These are phyloP conservation scores for Coprinopsis strossmayeri DNA, from an alignment of 768 basidiomycete species.

Conservation along the genomic window DNA sequence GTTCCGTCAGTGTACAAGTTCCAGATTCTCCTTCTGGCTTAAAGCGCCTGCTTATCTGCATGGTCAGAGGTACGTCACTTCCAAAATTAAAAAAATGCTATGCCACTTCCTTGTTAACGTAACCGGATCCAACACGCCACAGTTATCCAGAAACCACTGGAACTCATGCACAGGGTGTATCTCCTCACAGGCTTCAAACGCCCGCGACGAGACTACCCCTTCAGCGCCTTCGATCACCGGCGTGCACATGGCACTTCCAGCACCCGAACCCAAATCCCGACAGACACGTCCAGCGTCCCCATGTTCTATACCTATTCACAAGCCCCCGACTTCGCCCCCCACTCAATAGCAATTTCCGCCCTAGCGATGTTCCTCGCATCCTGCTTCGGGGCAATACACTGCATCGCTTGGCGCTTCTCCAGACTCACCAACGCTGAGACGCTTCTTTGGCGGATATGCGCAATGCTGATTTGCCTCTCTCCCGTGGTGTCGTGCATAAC, in stretches of 20 bases:
- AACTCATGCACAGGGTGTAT: neutral
- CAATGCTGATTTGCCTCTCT: neutral
- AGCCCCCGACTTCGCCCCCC: neutral
- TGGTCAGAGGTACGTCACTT: no score
- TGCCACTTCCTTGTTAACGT: no score
- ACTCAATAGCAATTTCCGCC: neutral
- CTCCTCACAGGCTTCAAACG: constrained; percentile 3
- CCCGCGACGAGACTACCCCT: neutral
- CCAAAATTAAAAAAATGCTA: no score
- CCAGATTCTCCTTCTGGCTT: no score
- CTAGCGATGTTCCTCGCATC: constrained; percentile 7
- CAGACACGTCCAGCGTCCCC: neutral
- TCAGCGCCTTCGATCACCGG: neutral
- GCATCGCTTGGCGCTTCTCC: constrained; percentile 14
- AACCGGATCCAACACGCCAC: no score
- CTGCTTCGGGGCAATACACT: constrained; percentile 18
- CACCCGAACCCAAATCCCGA: neutral
- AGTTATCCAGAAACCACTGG: neutral
- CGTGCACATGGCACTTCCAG: neutral
- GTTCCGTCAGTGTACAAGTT: no score
- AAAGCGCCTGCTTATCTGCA: no score
- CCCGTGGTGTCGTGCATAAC: neutral
- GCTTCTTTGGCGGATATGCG: constrained; percentile 17
- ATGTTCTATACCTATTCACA: constrained; percentile 4
- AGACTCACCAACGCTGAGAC: constrained; percentile 15